Evolutionary conservation across 495 filamentous ascomycete genomes (phyloP).

Genomic region (Aspergillus homomorphus): DNA sequence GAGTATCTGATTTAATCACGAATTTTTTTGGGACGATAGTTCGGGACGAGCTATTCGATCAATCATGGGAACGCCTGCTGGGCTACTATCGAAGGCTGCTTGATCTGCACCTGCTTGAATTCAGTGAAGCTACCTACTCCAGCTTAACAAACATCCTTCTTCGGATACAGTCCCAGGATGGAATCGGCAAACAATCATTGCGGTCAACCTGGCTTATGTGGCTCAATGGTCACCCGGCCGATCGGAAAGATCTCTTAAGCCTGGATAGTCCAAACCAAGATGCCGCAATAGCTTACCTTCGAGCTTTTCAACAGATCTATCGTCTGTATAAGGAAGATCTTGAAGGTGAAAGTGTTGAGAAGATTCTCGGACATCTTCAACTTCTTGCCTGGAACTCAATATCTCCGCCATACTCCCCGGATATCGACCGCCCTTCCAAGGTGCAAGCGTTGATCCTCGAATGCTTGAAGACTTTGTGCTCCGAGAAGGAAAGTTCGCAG

Average conservation of each 20-base stretch:
- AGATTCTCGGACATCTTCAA: conserved; percentile 50
- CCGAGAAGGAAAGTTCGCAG: conserved; percentile 63
- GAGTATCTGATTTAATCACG: conserved; percentile 63
- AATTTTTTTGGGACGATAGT: conserved; percentile 63
- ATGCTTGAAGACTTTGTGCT: conserved; percentile 66
- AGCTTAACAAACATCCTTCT: conserved; percentile 65
- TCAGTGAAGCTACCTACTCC: conserved; percentile 69
- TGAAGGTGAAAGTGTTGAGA: conserved; percentile 54
- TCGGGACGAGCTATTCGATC: conserved; percentile 53
- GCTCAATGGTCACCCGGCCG: conserved; percentile 58
- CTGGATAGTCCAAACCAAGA: conserved; percentile 63
- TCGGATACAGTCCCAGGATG: conserved; percentile 42
- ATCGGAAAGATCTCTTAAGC: conserved; percentile 44
- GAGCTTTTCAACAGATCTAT: conserved; percentile 74
- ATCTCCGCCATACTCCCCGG: conserved; percentile 71
- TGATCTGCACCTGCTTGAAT: conserved; percentile 57
- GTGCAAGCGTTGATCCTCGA: conserved; percentile 74
- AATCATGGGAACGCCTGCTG: conserved; percentile 68
- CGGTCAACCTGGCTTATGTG: conserved; percentile 70
- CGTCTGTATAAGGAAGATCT: conserved; percentile 68
- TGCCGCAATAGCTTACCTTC: conserved; percentile 74
- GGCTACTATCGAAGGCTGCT: conserved; percentile 60
- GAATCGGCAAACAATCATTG: conserved; percentile 55
- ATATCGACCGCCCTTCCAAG: conserved; percentile 78
- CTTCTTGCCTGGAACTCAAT: conserved; percentile 68